These are phyloP conservation scores for Trichoderma breve DNA, from an alignment of 2,329 filamentous ascomycete species.

Conservation along the genomic window DNA sequence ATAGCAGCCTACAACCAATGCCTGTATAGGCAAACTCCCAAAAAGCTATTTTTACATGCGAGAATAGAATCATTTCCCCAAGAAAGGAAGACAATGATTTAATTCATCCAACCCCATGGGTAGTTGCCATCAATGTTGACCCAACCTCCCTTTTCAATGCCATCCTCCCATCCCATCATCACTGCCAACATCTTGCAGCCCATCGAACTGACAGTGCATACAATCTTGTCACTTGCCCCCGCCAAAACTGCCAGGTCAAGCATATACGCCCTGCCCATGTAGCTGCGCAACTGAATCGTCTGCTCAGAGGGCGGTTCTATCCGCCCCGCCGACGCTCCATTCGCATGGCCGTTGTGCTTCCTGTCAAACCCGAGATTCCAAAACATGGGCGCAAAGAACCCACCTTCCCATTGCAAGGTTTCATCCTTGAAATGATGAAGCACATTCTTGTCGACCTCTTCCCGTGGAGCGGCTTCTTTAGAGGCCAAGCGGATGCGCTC, in stretches of 20 bases:
- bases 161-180: conserved; percentile 81
- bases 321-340: conserved; percentile 25
- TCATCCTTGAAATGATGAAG: conserved; percentile 71
- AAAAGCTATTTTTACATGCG: not conserved
- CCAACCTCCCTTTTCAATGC: conserved; percentile 62
- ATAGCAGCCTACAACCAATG: not conserved
- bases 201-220: conserved; percentile 73
- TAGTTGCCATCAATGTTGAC: conserved; percentile 74
- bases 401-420: conserved; percentile 81
- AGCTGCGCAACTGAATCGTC: conserved; percentile 66
- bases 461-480: conserved; percentile 49
- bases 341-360: conserved; percentile 38
- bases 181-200: conserved; percentile 75
- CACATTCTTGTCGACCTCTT: conserved; percentile 43
- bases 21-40: not conserved
- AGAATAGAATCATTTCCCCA: not conserved
- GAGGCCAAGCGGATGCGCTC: conserved; percentile 73
- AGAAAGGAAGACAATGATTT: not conserved
- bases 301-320: conserved; percentile 39
- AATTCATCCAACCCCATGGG: conserved; percentile 54
- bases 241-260: conserved; percentile 76
- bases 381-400: conserved; percentile 80
- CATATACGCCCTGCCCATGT: conserved; percentile 77
- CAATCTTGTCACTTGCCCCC: conserved; percentile 63
- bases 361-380: conserved; percentile 65